These are phyloP conservation scores for Mycena maculata DNA, from an alignment of 768 basidiomycete genomes.

Conservation along the genomic window DNA sequence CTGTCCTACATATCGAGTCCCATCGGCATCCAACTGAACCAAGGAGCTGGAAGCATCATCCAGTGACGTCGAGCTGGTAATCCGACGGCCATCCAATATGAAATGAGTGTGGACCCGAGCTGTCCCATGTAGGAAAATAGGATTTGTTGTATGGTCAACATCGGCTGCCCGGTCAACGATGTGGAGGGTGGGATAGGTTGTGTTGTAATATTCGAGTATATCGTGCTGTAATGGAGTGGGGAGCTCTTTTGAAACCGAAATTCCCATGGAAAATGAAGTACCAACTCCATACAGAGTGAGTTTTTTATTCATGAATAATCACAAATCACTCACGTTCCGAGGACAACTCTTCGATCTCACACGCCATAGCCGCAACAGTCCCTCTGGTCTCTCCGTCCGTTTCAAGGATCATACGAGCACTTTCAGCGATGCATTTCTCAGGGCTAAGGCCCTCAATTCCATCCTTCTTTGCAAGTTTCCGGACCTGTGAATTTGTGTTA, in stretches of 20 bases:
- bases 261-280: not conserved
- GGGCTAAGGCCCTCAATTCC: not conserved
- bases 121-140: not conserved
- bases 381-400: conserved; percentile 9
- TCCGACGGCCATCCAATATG: not conserved
- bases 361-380: not conserved
- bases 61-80: not conserved
- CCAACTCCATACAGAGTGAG: not conserved
- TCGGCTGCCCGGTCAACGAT: conserved; percentile 1
- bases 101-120: not conserved
- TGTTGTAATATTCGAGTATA: not conserved
- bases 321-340: conserved; percentile 4
- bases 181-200: not conserved
- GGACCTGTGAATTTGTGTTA: not conserved
- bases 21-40: conserved; percentile 3
- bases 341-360: not conserved
- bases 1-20: conserved; percentile 22
- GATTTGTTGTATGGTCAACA: not conserved
- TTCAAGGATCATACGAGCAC: not conserved
- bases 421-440: conserved; percentile 1
- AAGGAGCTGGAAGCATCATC: not conserved
- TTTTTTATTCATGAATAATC: not conserved
- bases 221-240: not conserved
- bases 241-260: not conserved
- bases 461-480: not conserved